These are phyloP conservation scores for Xylaria sp. DNA, from an alignment of 2,329 filamentous ascomycete genomes.

Conservation along the genomic window DNA sequence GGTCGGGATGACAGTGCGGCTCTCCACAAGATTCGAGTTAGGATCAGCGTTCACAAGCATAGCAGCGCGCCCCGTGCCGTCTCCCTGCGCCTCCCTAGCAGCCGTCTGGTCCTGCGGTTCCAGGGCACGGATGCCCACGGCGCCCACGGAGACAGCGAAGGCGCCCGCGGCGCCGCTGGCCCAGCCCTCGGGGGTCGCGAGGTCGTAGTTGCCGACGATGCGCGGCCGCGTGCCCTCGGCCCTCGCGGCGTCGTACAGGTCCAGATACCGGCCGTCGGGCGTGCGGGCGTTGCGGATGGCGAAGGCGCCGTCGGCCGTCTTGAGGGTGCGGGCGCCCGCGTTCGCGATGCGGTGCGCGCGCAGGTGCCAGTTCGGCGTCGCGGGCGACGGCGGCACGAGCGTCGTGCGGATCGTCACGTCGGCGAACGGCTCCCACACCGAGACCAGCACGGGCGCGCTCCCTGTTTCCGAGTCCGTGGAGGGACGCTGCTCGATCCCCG, in stretches of 20 bases:
- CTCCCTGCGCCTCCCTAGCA: constrained; percentile 27
- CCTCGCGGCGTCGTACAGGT: constrained; percentile 52
- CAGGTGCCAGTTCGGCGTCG: constrained; percentile 72
- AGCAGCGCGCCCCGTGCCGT: constrained; percentile 57
- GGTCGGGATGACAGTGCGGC: constrained; percentile 73
- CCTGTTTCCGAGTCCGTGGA: constrained; percentile 42
- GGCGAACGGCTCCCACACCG: constrained; percentile 71
- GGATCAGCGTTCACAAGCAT: constrained; percentile 77
- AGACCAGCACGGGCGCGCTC: constrained; percentile 64
- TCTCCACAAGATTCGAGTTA: constrained; percentile 78
- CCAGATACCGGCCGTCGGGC: constrained; percentile 55
- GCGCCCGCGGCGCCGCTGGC: constrained; percentile 56
- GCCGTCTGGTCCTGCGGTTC: constrained; percentile 42
- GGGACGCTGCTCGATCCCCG: constrained; percentile 60
- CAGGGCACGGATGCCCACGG: constrained; percentile 61
- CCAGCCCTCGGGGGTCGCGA: constrained; percentile 59
- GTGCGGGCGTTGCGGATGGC: constrained; percentile 65
- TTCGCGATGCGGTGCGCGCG: constrained; percentile 66
- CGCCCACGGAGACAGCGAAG: constrained; percentile 63
- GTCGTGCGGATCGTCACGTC: constrained; percentile 71
- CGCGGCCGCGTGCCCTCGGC: constrained; percentile 59
- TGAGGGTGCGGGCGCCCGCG: constrained; percentile 58
- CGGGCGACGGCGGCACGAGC: constrained; percentile 64
- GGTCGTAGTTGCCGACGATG: constrained; percentile 66
- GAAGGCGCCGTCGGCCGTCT: constrained; percentile 77